Evolutionary conservation across 2,329 filamentous ascomycete genomes (phyloP).

Genomic region (Fusarium equiseti): DNA sequence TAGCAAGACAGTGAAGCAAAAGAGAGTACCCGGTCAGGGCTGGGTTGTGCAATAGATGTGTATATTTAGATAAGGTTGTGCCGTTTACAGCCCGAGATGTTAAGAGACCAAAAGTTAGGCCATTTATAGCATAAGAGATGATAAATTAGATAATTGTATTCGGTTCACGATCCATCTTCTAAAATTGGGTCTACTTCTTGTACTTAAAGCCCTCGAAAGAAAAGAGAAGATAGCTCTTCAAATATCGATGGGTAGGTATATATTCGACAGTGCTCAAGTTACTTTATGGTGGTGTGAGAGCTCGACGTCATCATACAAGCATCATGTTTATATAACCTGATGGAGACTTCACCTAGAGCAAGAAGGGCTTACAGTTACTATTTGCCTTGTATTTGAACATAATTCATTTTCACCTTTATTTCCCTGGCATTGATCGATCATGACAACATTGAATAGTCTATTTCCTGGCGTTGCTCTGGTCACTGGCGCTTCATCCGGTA

Average conservation of each 20-base stretch:
- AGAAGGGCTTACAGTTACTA: not conserved
- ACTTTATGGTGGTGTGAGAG: not conserved
- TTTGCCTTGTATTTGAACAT: not conserved
- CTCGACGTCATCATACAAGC: slow-evolving; percentile 25
- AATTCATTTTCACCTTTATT: no score
- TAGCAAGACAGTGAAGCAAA: slow-evolving; percentile 86
- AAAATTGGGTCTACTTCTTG: not conserved
- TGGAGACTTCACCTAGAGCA: not conserved
- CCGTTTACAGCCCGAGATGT: not conserved
- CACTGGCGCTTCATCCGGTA: slow-evolving; percentile 51
- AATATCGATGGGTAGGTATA: rapidly evolving
- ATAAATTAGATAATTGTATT: not conserved
- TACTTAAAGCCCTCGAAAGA: rapidly evolving
- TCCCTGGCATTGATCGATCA: not conserved
- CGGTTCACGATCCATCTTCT: not conserved
- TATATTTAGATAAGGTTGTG: not conserved
- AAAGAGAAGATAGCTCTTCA: rapidly evolving
- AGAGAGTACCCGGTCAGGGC: slow-evolving; percentile 75
- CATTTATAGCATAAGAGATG: not conserved
- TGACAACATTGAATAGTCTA: slow-evolving; percentile 29
- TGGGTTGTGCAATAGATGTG: slow-evolving; percentile 74
- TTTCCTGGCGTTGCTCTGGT: slow-evolving; percentile 51
- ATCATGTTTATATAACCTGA: slow-evolving; percentile 3
- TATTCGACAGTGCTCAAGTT: not conserved
- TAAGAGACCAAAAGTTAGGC: not conserved